phyloP scores from a whole-genome alignment of 2,329 filamentous ascomycete species.

The Cryphonectria radicalis region DNA sequence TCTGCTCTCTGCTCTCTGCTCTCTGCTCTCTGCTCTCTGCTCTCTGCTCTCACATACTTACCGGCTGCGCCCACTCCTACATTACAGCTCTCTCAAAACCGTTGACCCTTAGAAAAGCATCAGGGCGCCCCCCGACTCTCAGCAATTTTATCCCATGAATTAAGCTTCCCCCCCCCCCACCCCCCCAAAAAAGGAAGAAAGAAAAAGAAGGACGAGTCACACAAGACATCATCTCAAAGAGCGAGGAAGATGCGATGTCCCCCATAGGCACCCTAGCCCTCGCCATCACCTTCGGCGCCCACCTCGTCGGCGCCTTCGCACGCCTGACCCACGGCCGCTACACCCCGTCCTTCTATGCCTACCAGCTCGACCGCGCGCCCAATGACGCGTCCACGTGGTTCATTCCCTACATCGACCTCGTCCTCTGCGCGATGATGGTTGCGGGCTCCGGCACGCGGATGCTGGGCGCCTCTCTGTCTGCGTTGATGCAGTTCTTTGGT shows the following conservation, averaged over 20 bases:
- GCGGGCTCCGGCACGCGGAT: constrained; percentile 8
- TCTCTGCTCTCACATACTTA: not conserved
- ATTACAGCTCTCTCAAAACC: not conserved
- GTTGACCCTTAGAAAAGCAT: not conserved
- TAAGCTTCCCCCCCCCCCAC: too few relatives aligned
- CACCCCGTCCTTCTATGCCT: constrained; percentile 33
- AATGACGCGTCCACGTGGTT: constrained; percentile 30
- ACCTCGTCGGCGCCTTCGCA: constrained; percentile 32
- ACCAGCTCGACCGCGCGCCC: constrained; percentile 34
- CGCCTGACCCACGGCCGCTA: constrained; percentile 34
- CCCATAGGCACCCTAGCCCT: constrained; percentile 12
- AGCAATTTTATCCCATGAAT: not conserved
- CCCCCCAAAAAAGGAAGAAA: not conserved
- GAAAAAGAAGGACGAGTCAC: not conserved
- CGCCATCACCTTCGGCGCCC: constrained; percentile 20
- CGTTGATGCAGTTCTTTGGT: constrained; percentile 28
- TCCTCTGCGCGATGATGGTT: constrained; percentile 28
- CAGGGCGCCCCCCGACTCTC: not conserved
- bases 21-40: too few relatives aligned
- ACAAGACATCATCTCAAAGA: not conserved
- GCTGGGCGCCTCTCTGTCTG: constrained; percentile 20
- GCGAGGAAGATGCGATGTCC: not conserved
- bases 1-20: too few relatives aligned
- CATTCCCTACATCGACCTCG: constrained; percentile 31
- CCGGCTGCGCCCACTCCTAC: not conserved